Base-by-base conservation (phyloP, 1,139 yeast species). In the Barnettozyma hawaiiensis region DNA sequence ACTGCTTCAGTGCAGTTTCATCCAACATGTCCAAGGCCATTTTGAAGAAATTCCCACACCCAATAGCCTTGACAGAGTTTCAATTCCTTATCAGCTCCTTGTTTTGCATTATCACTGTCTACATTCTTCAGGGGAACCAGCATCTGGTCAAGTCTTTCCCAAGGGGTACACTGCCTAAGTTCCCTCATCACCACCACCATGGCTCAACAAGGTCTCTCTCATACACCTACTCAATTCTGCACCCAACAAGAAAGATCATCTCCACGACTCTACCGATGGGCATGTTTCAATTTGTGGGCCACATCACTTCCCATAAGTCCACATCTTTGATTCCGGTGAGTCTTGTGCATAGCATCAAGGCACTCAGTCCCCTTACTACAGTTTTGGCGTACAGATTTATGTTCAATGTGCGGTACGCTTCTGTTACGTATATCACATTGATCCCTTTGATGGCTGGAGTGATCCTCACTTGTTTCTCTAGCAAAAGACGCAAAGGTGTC, bases 251-350 rank as follows among this genome's bases (percentile, higher is more conserved):
- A 23, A 65, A 71, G 36, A 70, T 85, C 32, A 59, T 87, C 18
- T 60, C 69, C 43, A 78, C 92, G 27, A 85, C 95, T 0, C 74
- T 86, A 23, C 97, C 97, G 19, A 85, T 90, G 96, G 97, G 97
- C 3, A 67, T 81, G 46, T 90, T 90, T 64, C 97, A 90, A 66
- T 84, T 90, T 50, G 69, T 81, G 24, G 97, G 97, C 16, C 97
- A 90, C 62, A 77, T 89, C 47, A 78, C 95, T 11, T 78, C 95
- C 6, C 96, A 89, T 61, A 84, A 85, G 62, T 92, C 97, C 20
- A 87, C 96, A 2, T 76, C 89, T 3, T 64, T 83, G 48, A 85
- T 90, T 38, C 96, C 97, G 0, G 96, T 90, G 15, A 85, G 96
- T 5, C 66, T 90, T 51, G 96, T 90, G 22, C 96, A 89, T 62